Base-by-base conservation (phyloP, 2,329 filamentous ascomycete genomes). In the Fusarium poae region DNA sequence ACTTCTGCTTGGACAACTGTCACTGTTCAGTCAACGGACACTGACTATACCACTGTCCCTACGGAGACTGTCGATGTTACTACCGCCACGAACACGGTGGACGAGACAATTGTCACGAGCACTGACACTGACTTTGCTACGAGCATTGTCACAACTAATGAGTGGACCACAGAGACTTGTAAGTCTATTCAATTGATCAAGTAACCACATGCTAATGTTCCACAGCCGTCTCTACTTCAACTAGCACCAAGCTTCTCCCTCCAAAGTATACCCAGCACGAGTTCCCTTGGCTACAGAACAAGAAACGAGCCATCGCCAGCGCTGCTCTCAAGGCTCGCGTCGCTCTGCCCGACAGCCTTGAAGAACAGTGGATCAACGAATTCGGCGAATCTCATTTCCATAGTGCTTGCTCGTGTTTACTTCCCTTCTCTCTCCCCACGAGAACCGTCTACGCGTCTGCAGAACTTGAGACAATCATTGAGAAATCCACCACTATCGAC, bases 391-490 rank as follows among this genome's bases (percentile, higher is more conserved):
- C 21, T 8, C 54, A 65, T 15, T 51, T 64, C 35, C 45, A 34
- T 7, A 67, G 55, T 29, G 63, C 63, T 5, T 67, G 63, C 21
- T 67, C 61, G 4, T 67, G 63, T 18, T 8, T 67, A 1, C 46
- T 65, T 11, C 29, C 45, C 0, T 65, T 44, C 16, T 54, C 63
- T 21, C 55, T 67, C 4, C 56, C 63, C 3, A 61, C 64, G 6
- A 44, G 46, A 2, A 67, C 64, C 3, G 42, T 56, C 1, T 45
- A 67, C 16, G 34, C 20, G 5, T 25, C 44, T 5, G 48, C 48
- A 3, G 43, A 49, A 5, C 56, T 49, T 20, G 46, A 23, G n/a
- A 65, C 62, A 7, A 51, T 57, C 1, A 6, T 25, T 9, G 40
- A 45, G 21, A 52, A 20, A 20, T 53, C 44, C 4, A 61, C 58